These are phyloP conservation scores for Warburgia ugandensis DNA, from an alignment of 164 flowering plant genomes.

Conservation along the genomic window DNA sequence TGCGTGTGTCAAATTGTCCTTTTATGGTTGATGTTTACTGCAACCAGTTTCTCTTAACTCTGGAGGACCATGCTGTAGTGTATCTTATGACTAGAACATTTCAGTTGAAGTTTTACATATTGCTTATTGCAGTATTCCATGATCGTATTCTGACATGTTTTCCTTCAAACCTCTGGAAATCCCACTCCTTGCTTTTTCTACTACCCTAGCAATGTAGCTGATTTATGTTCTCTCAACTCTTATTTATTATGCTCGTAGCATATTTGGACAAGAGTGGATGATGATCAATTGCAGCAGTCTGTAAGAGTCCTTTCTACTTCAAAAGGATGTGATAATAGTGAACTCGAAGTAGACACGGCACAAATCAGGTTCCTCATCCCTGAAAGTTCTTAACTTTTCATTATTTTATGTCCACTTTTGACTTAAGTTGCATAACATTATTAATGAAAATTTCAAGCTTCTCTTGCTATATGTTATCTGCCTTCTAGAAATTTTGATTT, in stretches of 20 bases:
- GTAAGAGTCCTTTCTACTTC: conserved; percentile 20
- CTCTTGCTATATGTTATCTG: too few relatives aligned
- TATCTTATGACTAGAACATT: neutral
- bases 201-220: neutral
- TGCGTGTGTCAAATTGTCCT: too few relatives aligned
- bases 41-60: neutral
- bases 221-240: neutral
- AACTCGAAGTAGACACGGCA: conserved; percentile 24
- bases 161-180: neutral
- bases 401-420: too few relatives aligned
- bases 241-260: conserved; percentile 28
- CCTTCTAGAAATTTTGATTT: too few relatives aligned
- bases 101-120: neutral
- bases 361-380: conserved; percentile 34
- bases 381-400: conserved; percentile 1
- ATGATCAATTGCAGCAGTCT: conserved; percentile 31
- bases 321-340: conserved; percentile 17
- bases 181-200: neutral
- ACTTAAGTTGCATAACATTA: too few relatives aligned
- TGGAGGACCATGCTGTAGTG: neutral
- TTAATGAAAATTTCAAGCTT: too few relatives aligned
- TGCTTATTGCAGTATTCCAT: neutral
- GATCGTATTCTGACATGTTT: neutral
- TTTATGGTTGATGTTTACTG: too few relatives aligned
- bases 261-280: conserved; percentile 31